A percentile compares a stretch with the other conserved stretches of the same genome.
These are phyloP conservation scores for Phytophthora megakarya DNA, from an alignment of 352 stramenopile genomes.

Conservation along the genomic window DNA sequence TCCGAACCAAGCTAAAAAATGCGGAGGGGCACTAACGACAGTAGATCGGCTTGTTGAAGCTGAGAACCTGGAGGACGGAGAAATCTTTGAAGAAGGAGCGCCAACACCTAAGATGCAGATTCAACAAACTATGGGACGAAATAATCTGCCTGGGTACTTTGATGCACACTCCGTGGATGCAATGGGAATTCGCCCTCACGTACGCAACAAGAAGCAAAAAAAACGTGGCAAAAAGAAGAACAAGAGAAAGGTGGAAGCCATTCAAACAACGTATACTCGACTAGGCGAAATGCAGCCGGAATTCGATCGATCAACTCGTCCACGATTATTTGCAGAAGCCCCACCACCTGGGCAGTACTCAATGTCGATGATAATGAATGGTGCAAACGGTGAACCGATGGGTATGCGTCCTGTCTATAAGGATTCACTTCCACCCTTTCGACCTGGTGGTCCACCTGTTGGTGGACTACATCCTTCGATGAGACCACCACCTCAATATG, in stretches of 20 bases:
- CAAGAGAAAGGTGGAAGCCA: conserved; percentile 74
- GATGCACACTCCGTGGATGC: conserved; percentile 10
- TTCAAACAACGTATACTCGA: conserved; percentile 35
- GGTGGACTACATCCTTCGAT: conserved; percentile 15
- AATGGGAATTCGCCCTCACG: conserved; percentile 18
- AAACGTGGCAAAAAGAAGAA: conserved; percentile 79
- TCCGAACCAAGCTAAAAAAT: conserved; percentile 13
- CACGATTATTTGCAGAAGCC: conserved; percentile 27
- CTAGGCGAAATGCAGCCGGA: conserved; percentile 9
- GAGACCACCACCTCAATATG: conserved; percentile 11
- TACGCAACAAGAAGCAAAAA: conserved; percentile 63
- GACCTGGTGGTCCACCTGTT: conserved; percentile 1
- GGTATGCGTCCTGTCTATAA: conserved; percentile 29
- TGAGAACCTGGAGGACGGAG: conserved; percentile 66
- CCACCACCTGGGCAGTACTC: conserved; percentile 23
- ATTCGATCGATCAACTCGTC: conserved; percentile 47
- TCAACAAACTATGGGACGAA: conserved; percentile 45
- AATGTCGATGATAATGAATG: conserved; percentile 36
- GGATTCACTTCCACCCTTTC: conserved; percentile 25
- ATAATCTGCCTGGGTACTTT: conserved; percentile 28
- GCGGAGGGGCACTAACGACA: not conserved
- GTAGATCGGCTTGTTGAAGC: conserved; percentile 17
- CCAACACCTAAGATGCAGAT: conserved; percentile 42
- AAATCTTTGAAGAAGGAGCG: conserved; percentile 73
- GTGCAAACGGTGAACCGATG: conserved; percentile 15